phyloP scores from a whole-genome alignment of 257 asterid species.

The Solanum pimpinellifolium region DNA sequence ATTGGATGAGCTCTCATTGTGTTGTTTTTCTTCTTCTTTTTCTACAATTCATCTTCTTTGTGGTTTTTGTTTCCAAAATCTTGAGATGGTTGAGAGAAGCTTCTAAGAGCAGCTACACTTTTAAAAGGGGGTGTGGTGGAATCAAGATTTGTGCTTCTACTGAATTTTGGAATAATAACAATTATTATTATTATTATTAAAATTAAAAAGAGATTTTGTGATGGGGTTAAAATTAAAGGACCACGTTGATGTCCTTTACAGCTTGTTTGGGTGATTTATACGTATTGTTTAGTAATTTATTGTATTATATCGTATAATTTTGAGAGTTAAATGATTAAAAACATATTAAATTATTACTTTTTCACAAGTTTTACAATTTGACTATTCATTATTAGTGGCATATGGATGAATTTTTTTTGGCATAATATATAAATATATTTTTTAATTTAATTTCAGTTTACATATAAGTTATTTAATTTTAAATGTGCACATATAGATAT shows the following conservation, averaged over 20 bases:
- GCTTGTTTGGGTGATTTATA: background rate
- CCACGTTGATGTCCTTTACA: background rate
- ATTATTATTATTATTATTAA: background rate
- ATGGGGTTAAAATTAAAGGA: background rate
- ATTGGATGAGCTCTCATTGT: constrained; percentile 16
- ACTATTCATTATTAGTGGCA: no score
- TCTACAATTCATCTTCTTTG: background rate
- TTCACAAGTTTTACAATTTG: background rate
- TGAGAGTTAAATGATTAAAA: background rate
- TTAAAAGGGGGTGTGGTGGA: background rate
- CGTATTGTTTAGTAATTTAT: background rate
- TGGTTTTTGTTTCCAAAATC: background rate
- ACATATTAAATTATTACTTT: background rate
- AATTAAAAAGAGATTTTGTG: background rate
- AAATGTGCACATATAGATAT: no score
- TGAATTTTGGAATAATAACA: background rate
- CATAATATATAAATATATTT: no score
- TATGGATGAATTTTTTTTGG: no score
- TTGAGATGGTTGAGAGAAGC: background rate
- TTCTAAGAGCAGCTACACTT: background rate
- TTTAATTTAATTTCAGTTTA: no score
- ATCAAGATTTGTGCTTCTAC: background rate
- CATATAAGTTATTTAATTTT: no score
- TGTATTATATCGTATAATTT: background rate
- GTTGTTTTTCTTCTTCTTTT: background rate